These are phyloP conservation scores for Articulospora tetracladia DNA, from an alignment of 495 filamentous ascomycete species.

Conservation along the genomic window DNA sequence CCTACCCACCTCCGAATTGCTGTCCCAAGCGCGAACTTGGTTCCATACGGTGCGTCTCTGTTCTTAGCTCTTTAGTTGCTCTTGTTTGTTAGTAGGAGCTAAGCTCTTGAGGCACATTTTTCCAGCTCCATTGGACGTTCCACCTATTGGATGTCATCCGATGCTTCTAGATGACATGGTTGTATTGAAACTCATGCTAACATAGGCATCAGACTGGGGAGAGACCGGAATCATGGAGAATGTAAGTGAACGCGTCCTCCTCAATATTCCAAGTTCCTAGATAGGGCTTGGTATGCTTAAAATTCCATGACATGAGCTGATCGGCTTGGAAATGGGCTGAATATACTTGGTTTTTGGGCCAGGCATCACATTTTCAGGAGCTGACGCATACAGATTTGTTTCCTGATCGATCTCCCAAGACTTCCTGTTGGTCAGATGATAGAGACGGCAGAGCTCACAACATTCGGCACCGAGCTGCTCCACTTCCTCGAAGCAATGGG, in stretches of 20 bases:
- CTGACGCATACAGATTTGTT: constrained; percentile 53
- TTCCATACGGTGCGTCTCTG: constrained; percentile 50
- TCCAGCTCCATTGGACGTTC: too few species aligned
- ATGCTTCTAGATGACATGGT: too few species aligned
- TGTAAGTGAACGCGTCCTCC: constrained; percentile 31
- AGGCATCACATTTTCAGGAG: neutral
- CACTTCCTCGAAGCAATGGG: constrained; percentile 68
- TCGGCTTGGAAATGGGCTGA: neutral
- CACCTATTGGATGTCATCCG: too few species aligned
- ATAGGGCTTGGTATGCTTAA: neutral
- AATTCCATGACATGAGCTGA: too few species aligned
- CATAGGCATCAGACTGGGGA: constrained; percentile 32
- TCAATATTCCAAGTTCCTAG: neutral
- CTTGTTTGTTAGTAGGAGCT: too few species aligned
- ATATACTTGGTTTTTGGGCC: neutral
- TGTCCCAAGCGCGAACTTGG: constrained; percentile 77
- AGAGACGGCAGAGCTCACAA: constrained; percentile 37
- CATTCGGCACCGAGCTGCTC: constrained; percentile 66
- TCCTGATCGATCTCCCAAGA: constrained; percentile 79
- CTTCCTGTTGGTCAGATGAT: constrained; percentile 31
- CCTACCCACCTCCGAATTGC: constrained; percentile 64
- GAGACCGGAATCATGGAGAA: constrained; percentile 80
- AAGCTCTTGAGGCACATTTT: too few species aligned
- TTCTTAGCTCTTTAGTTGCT: too few species aligned
- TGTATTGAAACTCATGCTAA: too few species aligned